Conservation (phyloP, 179 eudicot species). For the Vitellaria paradoxa region DNA sequence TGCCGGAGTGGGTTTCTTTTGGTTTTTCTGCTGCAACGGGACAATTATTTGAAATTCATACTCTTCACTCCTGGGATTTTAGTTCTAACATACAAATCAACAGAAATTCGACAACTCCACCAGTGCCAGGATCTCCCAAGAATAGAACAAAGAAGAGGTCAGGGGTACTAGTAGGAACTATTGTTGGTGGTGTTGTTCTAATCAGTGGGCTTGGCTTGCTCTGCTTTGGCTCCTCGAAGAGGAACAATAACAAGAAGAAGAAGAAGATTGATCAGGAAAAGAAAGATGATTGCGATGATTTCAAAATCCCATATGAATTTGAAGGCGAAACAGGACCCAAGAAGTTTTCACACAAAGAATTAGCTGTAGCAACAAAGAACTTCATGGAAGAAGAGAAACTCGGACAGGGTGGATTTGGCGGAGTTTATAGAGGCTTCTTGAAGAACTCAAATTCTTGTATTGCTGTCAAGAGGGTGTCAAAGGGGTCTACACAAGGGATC, state of each 20-base stretch:
- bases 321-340: conserved; percentile 13
- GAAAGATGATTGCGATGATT: too few relatives aligned
- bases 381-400: conserved; percentile 26
- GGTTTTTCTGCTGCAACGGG: conserved; percentile 13
- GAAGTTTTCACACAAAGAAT: conserved; percentile 19
- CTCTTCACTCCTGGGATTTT: background rate
- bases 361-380: conserved; percentile 15
- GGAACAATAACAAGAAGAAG: background rate
- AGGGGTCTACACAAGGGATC: conserved; percentile 12
- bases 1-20: background rate
- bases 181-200: background rate
- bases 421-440: conserved; percentile 6
- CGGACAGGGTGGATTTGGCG: conserved; percentile 24
- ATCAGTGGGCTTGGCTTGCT: conserved; percentile 8
- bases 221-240: background rate
- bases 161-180: background rate
- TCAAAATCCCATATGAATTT: background rate
- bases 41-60: background rate
- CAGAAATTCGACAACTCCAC: background rate
- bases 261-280: too few relatives aligned
- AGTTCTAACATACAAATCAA: background rate
- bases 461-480: conserved; percentile 12
- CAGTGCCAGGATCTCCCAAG: background rate
- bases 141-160: background rate
- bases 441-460: background rate